A percentile compares a stretch with the other conserved stretches of the same genome.
phyloP scores from a whole-genome alignment of 805 yeast genomes.

The Starmerella cellae region DNA sequence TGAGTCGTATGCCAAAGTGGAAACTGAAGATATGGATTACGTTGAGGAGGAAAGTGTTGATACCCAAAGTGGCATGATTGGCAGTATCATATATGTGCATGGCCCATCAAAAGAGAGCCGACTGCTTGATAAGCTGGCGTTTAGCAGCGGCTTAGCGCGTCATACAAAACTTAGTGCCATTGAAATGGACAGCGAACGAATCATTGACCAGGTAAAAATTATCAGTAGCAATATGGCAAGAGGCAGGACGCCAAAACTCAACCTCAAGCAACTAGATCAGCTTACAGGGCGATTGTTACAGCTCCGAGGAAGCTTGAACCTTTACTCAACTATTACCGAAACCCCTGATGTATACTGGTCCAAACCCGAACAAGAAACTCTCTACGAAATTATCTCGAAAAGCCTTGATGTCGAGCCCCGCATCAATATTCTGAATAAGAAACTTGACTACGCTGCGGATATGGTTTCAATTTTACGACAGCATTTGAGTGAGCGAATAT shows the following conservation, averaged over 20 bases:
- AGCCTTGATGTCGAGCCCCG: constrained; percentile 66
- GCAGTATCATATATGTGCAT: constrained; percentile 59
- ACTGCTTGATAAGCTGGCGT: constrained; percentile 69
- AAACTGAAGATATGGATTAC: constrained; percentile 80
- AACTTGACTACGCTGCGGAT: constrained; percentile 81
- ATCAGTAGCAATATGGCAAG: constrained; percentile 54
- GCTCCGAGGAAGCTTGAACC: constrained; percentile 67
- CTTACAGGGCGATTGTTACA: constrained; percentile 64
- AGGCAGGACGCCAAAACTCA: constrained; percentile 41
- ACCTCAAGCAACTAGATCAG: constrained; percentile 41
- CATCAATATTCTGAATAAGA: constrained; percentile 65
- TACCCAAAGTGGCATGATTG: constrained; percentile 39
- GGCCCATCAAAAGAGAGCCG: constrained; percentile 36
- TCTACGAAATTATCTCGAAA: constrained; percentile 57
- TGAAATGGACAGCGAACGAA: constrained; percentile 58
- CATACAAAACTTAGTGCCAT: constrained; percentile 74
- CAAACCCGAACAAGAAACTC: constrained; percentile 69
- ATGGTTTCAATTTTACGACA: constrained; percentile 68
- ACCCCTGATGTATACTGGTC: constrained; percentile 92
- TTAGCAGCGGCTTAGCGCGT: constrained; percentile 74
- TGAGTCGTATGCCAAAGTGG: constrained; percentile 37
- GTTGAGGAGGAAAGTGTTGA: constrained; percentile 33
- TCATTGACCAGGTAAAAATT: constrained; percentile 46
- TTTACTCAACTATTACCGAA: constrained; percentile 78
- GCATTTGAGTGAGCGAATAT: constrained; percentile 60